These are phyloP conservation scores for Sclerospora graminicola DNA, from an alignment of 352 stramenopile genomes.

Conservation along the genomic window DNA sequence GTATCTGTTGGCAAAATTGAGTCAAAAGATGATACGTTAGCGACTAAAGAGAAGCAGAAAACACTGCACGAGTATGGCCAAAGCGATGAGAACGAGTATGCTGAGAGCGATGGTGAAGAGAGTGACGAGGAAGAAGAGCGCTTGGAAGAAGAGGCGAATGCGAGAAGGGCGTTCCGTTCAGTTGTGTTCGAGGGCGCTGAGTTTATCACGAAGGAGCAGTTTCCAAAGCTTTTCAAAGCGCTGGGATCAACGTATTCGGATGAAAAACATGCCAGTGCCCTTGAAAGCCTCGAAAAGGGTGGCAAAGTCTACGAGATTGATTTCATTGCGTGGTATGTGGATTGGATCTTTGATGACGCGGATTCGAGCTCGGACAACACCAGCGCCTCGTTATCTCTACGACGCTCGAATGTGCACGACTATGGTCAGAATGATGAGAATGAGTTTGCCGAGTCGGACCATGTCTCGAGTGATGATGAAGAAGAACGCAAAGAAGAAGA, in stretches of 20 bases:
- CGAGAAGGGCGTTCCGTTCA: constrained; percentile 23
- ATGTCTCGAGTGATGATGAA: constrained; percentile 51
- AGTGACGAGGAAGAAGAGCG: constrained; percentile 44
- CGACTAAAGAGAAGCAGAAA: neutral
- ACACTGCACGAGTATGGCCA: constrained; percentile 32
- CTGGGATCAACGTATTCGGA: constrained; percentile 36
- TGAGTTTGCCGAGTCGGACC: constrained; percentile 36
- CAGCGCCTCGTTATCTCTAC: neutral
- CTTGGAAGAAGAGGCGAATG: constrained; percentile 38
- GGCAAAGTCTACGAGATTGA: constrained; percentile 31
- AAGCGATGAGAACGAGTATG: constrained; percentile 41
- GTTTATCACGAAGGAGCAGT: constrained; percentile 20
- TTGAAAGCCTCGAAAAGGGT: constrained; percentile 22
- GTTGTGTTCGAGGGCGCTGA: constrained; percentile 15
- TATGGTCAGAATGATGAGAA: constrained; percentile 65
- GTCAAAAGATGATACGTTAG: neutral
- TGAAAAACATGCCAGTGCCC: constrained; percentile 24
- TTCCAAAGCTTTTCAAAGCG: constrained; percentile 36
- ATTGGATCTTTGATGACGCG: constrained; percentile 38
- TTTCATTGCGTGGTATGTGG: constrained; percentile 42
- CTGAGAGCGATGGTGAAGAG: constrained; percentile 27
- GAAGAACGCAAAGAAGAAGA: constrained; percentile 57
- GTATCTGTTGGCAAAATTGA: neutral
- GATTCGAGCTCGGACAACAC: constrained; percentile 12
- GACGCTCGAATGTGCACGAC: constrained; percentile 8